phyloP scores from a whole-genome alignment of 2,329 filamentous ascomycete genomes.

The Monosporascus sp. region DNA sequence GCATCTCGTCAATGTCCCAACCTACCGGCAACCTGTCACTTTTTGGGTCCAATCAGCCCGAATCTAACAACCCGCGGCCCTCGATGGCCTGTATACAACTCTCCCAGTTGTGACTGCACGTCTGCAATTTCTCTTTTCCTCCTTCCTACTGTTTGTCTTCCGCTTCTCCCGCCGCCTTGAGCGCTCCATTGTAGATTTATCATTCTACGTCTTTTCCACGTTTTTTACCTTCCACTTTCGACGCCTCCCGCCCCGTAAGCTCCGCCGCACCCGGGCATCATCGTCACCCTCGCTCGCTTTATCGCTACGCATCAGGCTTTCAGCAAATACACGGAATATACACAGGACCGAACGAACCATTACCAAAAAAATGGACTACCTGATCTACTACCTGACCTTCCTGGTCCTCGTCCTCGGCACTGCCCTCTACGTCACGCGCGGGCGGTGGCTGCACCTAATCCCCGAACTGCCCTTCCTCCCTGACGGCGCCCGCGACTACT shows the following conservation, averaged over 20 bases:
- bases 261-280: neutral
- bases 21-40: neutral
- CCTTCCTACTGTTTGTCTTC: neutral
- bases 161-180: neutral
- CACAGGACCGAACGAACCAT: neutral
- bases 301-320: neutral
- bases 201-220: constrained; percentile 1
- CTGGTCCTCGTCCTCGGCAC: constrained; percentile 66
- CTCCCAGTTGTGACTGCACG: constrained; percentile 2
- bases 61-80: neutral
- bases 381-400: constrained; percentile 74
- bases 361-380: constrained; percentile 59
- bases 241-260: neutral
- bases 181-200: neutral
- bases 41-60: neutral
- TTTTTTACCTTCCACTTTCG: neutral
- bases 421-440: constrained; percentile 73
- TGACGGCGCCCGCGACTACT: constrained; percentile 48
- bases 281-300: neutral
- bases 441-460: constrained; percentile 67
- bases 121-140: constrained; percentile 3
- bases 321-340: neutral
- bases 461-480: constrained; percentile 48
- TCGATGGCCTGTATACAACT: constrained; percentile 5
- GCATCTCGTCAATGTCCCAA: neutral